These are phyloP conservation scores for Leccinellum luteum DNA, from an alignment of 768 basidiomycete genomes.

Conservation along the genomic window DNA sequence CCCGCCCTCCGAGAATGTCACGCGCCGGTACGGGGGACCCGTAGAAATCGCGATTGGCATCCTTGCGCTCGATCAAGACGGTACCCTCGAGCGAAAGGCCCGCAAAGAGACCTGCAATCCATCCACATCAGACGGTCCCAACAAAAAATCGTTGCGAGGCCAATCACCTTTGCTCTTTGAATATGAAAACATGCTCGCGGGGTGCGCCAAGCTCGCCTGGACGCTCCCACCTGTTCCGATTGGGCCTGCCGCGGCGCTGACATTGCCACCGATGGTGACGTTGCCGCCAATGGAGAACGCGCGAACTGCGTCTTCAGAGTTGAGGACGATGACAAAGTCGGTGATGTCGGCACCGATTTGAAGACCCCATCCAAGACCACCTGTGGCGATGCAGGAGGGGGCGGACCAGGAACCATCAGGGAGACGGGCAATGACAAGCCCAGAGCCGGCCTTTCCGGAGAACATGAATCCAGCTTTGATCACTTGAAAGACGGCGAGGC, in stretches of 20 bases:
- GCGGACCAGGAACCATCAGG: slow-evolving; percentile 97
- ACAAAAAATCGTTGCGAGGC: background rate
- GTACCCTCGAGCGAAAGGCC: slow-evolving; percentile 95
- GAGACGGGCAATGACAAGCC: slow-evolving; percentile 86
- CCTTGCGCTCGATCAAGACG: slow-evolving; percentile 90
- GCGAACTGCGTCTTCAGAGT: slow-evolving; percentile 91
- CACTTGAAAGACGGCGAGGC: slow-evolving; percentile 93
- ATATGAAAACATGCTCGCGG: slow-evolving; percentile 96
- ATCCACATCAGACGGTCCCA: background rate
- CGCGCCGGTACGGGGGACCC: slow-evolving; percentile 85
- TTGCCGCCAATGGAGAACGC: slow-evolving; percentile 97
- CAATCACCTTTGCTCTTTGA: slow-evolving; percentile 87
- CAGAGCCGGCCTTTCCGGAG: slow-evolving; percentile 92
- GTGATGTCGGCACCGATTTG: slow-evolving; percentile 95
- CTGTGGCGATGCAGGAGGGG: slow-evolving; percentile 95
- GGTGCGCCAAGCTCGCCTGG: slow-evolving; percentile 84
- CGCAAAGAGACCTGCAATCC: slow-evolving; percentile 76
- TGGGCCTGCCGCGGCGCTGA: slow-evolving; percentile 85
- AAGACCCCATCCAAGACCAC: slow-evolving; percentile 90
- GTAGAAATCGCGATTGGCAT: slow-evolving; percentile 95
- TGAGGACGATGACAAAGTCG: slow-evolving; percentile 96
- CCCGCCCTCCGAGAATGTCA: slow-evolving; percentile 89
- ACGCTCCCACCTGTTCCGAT: slow-evolving; percentile 93
- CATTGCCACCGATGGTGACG: slow-evolving; percentile 89
- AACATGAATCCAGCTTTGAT: slow-evolving; percentile 93